phyloP scores from a whole-genome alignment of 306 rosid genomes.

The Cucurbita argyrosperma region DNA sequence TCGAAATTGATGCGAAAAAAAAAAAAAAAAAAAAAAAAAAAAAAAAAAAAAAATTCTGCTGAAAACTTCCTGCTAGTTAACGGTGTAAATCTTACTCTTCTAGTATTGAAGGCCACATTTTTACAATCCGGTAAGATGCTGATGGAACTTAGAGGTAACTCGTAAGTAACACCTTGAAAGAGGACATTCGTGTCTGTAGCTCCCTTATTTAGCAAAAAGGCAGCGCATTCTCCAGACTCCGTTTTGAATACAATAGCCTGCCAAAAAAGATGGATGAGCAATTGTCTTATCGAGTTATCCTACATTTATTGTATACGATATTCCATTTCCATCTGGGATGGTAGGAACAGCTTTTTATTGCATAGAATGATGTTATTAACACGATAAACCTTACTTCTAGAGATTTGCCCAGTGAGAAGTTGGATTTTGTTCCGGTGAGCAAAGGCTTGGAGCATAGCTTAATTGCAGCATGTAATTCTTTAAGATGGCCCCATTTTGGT shows the following conservation, averaged over 20 bases:
- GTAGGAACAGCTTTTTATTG: background rate
- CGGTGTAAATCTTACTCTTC: constrained; percentile 10
- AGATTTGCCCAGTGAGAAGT: constrained; percentile 8
- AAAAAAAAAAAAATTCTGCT: no score
- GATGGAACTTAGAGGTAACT: constrained; percentile 16
- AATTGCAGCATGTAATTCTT: constrained; percentile 36
- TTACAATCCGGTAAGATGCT: constrained; percentile 35
- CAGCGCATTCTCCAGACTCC: constrained; percentile 24
- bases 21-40: no score
- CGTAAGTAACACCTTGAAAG: constrained; percentile 11
- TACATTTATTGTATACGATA: background rate
- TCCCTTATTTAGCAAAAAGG: constrained; percentile 28
- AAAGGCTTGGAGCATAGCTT: constrained; percentile 11
- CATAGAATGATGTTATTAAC: background rate
- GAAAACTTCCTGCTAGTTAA: background rate
- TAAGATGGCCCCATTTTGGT: constrained; percentile 12
- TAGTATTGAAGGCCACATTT: constrained; percentile 22
- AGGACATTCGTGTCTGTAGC: constrained; percentile 7
- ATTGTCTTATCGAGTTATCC: background rate
- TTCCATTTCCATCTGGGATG: background rate
- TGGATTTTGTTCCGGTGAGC: constrained; percentile 12
- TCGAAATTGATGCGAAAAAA: background rate
- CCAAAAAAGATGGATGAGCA: no score
- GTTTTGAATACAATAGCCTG: constrained; percentile 23
- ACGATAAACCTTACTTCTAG: constrained; percentile 12